phyloP scores from a whole-genome alignment of 768 basidiomycete genomes.

The Psilocybe cyanescens region DNA sequence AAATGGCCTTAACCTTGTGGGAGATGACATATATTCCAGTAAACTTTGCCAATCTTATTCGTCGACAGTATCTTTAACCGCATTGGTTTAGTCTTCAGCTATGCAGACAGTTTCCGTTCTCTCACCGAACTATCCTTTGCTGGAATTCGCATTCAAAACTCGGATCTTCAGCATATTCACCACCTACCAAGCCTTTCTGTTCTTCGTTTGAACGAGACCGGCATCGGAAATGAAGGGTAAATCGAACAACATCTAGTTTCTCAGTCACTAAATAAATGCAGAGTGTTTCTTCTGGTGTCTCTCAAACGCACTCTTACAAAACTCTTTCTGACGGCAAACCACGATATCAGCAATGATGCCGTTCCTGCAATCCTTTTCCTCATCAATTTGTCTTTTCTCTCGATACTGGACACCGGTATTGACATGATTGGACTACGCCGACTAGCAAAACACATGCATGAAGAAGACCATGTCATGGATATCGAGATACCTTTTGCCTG shows the following conservation, averaged over 20 bases:
- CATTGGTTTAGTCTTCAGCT: conserved; percentile 46
- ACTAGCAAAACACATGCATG: conserved; percentile 40
- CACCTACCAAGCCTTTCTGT: conserved; percentile 53
- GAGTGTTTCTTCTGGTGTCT: conserved; percentile 59
- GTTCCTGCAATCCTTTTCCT: conserved; percentile 58
- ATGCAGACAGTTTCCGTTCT: conserved; percentile 53
- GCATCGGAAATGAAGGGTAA: conserved; percentile 66
- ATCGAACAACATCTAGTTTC: conserved; percentile 16
- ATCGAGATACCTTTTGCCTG: conserved; percentile 59
- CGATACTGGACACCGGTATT: conserved; percentile 56
- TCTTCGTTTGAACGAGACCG: conserved; percentile 54
- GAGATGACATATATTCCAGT: conserved; percentile 48
- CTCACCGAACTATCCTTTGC: conserved; percentile 55
- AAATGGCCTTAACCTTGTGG: conserved; percentile 53
- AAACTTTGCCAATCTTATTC: conserved; percentile 11
- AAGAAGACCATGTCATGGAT: conserved; percentile 44
- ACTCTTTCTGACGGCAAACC: conserved; percentile 58
- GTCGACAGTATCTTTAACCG: neutral
- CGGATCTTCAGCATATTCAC: conserved; percentile 54
- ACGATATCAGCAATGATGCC: conserved; percentile 56
- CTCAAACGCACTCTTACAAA: conserved; percentile 56
- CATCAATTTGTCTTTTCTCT: conserved; percentile 49
- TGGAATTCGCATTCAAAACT: conserved; percentile 46
- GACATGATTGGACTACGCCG: conserved; percentile 62
- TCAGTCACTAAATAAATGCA: conserved; percentile 24